These are phyloP conservation scores for Fusarium guadeloupense DNA, from an alignment of 2,329 filamentous ascomycete species.

Conservation along the genomic window DNA sequence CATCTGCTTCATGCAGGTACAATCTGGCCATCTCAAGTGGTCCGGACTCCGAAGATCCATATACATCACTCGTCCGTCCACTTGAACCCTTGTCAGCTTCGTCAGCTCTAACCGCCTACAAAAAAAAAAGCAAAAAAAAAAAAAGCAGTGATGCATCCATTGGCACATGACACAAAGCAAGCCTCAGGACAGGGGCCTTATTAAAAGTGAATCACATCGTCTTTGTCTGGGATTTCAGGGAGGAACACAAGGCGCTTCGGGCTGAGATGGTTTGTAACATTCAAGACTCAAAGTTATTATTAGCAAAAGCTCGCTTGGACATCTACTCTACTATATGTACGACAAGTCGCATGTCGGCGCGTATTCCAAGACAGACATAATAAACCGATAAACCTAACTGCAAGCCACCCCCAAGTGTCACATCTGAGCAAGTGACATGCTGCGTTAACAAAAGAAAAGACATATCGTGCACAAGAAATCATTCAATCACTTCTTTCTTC, in stretches of 20 bases:
- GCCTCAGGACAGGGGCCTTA: constrained; percentile 9
- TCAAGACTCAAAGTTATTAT: constrained; percentile 16
- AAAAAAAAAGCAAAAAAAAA: neutral
- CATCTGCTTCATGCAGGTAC: constrained; percentile 41
- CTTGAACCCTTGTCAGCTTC: constrained; percentile 7
- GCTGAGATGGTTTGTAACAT: constrained; percentile 4
- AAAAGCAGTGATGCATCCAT: constrained; percentile 16
- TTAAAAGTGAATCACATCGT: constrained; percentile 11
- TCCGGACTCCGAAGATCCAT: constrained; percentile 39
- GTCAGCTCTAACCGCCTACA: constrained; percentile 29
- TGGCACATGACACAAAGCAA: constrained; percentile 9
- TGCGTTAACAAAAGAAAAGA: constrained; percentile 9
- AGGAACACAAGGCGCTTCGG: constrained; percentile 35
- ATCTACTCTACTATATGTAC: neutral
- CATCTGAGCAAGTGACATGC: constrained; percentile 15
- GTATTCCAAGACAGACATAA: constrained; percentile 21
- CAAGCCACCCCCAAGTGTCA: constrained; percentile 34
- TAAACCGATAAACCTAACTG: constrained; percentile 29
- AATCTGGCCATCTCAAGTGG: constrained; percentile 39
- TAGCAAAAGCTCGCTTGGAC: constrained; percentile 9
- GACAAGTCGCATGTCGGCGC: constrained; percentile 10
- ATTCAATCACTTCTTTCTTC: neutral
- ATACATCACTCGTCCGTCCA: constrained; percentile 14
- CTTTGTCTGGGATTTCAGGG: constrained; percentile 12
- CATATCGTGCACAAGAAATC: neutral